Base-by-base conservation (phyloP, 768 basidiomycete species). In the Mycena vitilis region DNA sequence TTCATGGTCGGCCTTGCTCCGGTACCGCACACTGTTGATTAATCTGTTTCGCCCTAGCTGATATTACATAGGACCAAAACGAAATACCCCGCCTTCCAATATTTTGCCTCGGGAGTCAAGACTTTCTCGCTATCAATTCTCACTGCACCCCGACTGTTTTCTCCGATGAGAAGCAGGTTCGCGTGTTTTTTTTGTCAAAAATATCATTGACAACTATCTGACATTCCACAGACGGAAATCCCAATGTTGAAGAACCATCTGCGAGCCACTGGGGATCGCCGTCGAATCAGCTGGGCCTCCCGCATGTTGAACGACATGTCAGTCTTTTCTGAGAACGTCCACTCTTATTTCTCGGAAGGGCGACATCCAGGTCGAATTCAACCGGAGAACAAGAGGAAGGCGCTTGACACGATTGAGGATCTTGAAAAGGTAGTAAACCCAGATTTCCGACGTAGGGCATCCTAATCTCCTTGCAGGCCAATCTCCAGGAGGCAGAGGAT, bases 141-240 rank as follows among this genome's bases (percentile, higher is more conserved):
- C 2, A n/a, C 40, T 11, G 11, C 40, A 40, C 4, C 15, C 40
- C 40, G 40, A 40, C 40, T 40, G 40, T 40, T 40, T 40, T 40
- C 40, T 40, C 15, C 40, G 40, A 40, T 8, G 40, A 40, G 40
- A 15, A 40, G 11, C 11, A 40, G 40, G 40, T 40, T 40, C 15
- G 40, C 40, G 10, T 40, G 2, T 15, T 40, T 15, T 11, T 40
- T 40, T 15, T 11, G 11, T 2, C 40, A 40, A 40, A 5, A 30
- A 30, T 5, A 30, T 30, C 30, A 30, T 30, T 15, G 40, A 40
- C 40, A 40, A 40, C 40, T 40, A 10, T 40, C 40, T 40, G 11
- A 40, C 15, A 11, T 20, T 20, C 11, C n/a, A 5, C 5, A 69
- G 68, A 69, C 63, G 18, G 68, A 51, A 30, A 60, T 69, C 20